Evolutionary conservation across 495 filamentous ascomycete species (phyloP).

Genomic region (Hypoxylon fragiforme): DNA sequence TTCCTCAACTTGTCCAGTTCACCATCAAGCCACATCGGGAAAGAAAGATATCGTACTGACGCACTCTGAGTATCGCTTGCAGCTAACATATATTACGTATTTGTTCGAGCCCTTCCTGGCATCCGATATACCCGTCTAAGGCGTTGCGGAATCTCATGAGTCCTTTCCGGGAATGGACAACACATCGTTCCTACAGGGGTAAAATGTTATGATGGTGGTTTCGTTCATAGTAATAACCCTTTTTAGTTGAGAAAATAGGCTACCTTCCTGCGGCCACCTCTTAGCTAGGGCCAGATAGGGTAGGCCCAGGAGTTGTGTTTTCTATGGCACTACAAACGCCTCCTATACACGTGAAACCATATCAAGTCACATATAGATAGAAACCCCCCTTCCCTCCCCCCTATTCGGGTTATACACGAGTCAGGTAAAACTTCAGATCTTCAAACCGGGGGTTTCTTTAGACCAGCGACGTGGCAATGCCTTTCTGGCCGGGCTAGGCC

Average conservation of each 20-base stretch:
- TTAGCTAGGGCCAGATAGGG: conserved; percentile 21
- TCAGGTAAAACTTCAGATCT: conserved; percentile 33
- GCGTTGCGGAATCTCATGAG: conserved; percentile 15
- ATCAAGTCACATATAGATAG: conserved; percentile 22
- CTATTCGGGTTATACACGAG: conserved; percentile 25
- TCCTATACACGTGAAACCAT: conserved; percentile 24
- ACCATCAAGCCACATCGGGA: conserved; percentile 42
- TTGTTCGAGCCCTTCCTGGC: conserved; percentile 21
- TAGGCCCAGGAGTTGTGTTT: conserved; percentile 18
- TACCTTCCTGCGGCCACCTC: conserved; percentile 26
- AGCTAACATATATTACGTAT: conserved; percentile 33
- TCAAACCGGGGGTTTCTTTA: conserved; percentile 24
- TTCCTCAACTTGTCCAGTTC: conserved; percentile 29
- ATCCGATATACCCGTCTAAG: conserved; percentile 30
- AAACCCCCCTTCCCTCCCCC: neutral
- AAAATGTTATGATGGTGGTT: conserved; percentile 30
- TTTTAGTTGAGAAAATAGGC: conserved; percentile 25
- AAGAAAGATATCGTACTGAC: conserved; percentile 33
- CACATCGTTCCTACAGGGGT: conserved; percentile 32
- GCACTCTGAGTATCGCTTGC: conserved; percentile 32
- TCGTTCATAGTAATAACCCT: conserved; percentile 24
- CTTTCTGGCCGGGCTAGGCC: conserved; percentile 30
- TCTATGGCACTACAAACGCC: conserved; percentile 16
- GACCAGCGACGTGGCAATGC: conserved; percentile 33
- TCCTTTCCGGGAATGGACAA: conserved; percentile 28